Evolutionary conservation across 1,284 basidiomycete genomes (phyloP).

Genomic region (Papiliotrema flavescens): DNA sequence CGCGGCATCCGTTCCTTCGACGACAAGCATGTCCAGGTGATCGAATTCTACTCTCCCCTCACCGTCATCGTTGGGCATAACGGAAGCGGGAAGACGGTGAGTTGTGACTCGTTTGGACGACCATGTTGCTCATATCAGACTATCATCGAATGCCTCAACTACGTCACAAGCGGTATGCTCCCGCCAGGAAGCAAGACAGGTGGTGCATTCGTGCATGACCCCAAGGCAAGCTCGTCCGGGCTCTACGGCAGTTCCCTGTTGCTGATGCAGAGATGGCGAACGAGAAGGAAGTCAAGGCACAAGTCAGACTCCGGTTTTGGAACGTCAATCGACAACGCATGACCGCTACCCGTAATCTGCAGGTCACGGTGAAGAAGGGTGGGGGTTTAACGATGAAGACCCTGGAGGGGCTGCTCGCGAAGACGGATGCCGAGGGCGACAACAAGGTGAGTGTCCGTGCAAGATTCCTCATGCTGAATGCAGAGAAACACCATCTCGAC

Average conservation of each 20-base stretch:
- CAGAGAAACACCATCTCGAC: constrained; percentile 87
- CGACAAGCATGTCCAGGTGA: constrained; percentile 89
- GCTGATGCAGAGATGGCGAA: constrained; percentile 70
- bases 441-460: constrained; percentile 60
- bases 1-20: constrained; percentile 72
- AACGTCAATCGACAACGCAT: constrained; percentile 83
- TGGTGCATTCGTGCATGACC: constrained; percentile 96
- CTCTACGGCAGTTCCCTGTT: neutral
- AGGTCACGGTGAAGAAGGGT: constrained; percentile 89
- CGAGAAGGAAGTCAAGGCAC: constrained; percentile 97
- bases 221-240: constrained; percentile 56
- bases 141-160: constrained; percentile 98
- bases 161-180: constrained; percentile 95
- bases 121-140: constrained; percentile 54
- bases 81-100: constrained; percentile 90
- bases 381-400: constrained; percentile 93
- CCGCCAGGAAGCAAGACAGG: constrained; percentile 91
- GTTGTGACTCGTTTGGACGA: constrained; percentile 16
- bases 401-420: constrained; percentile 82
- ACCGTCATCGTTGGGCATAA: constrained; percentile 99
- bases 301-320: constrained; percentile 89
- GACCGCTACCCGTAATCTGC: constrained; percentile 89
- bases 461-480: constrained; percentile 2
- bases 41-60: constrained; percentile 95
- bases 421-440: constrained; percentile 63